Percentiles rank a stretch among this genome's conserved stretches.
Evolutionary conservation across 1,284 basidiomycete species (phyloP).

Genomic region (Cryptococcus floricola): DNA sequence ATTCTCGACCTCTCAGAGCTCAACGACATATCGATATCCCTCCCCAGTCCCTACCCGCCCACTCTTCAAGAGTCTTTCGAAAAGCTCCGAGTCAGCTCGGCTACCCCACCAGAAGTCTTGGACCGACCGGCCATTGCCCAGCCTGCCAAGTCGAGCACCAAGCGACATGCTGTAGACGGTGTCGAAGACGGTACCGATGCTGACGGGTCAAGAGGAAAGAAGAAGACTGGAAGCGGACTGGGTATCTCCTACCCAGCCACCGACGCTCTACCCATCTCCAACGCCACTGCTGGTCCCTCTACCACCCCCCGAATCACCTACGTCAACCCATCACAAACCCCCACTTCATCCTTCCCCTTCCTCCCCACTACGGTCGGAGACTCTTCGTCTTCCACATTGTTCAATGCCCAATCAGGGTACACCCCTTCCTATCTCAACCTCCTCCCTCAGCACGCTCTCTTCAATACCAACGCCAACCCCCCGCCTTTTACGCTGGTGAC

Average conservation of each 20-base stretch:
- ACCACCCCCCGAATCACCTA: constrained; percentile 26
- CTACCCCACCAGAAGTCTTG: neutral
- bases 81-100: constrained; percentile 2
- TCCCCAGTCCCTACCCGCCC: constrained; percentile 49
- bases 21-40: constrained; percentile 62
- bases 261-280: constrained; percentile 5
- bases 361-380: constrained; percentile 19
- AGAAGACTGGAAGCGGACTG: constrained; percentile 1
- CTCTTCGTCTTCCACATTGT: constrained; percentile 12
- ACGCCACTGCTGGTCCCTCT: constrained; percentile 2
- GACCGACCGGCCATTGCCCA: constrained; percentile 8
- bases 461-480: constrained; percentile 51
- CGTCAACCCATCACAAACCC: constrained; percentile 35
- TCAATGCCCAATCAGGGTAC: constrained; percentile 4
- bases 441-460: constrained; percentile 4
- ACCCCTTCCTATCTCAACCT: constrained; percentile 7
- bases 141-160: constrained; percentile 8
- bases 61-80: constrained; percentile 28
- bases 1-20: constrained; percentile 72
- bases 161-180: constrained; percentile 15
- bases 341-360: constrained; percentile 20
- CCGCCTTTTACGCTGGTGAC: constrained; percentile 69
- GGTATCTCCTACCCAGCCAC: neutral
- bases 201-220: constrained; percentile 8
- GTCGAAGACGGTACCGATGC: constrained; percentile 6